Evolutionary conservation across 331 rosid genomes (phyloP).

Genomic region (Arachis monticola): DNA sequence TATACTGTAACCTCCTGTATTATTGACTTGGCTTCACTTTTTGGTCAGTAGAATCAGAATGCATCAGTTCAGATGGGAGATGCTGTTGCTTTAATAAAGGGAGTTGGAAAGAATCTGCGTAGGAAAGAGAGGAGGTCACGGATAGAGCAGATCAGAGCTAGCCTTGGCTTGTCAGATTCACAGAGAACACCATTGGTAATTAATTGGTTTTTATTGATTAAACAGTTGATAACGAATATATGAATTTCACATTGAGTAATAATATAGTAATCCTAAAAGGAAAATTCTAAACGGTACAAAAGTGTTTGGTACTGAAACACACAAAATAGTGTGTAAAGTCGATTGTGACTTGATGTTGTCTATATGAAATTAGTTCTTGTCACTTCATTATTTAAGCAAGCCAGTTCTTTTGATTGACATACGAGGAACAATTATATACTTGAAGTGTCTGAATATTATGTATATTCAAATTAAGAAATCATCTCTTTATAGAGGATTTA

Average conservation of each 20-base stretch:
- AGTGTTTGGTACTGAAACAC: too few relatives aligned
- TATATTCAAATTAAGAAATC: too few relatives aligned
- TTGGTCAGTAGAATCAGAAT: constrained; percentile 44
- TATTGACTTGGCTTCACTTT: constrained; percentile 43
- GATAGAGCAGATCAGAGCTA: constrained; percentile 97
- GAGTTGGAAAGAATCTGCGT: constrained; percentile 74
- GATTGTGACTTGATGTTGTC: neutral
- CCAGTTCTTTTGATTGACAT: constrained; percentile 16
- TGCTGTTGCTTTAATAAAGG: constrained; percentile 92
- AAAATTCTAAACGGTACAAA: too few relatives aligned
- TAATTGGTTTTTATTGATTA: constrained; percentile 15
- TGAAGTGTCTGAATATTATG: too few relatives aligned
- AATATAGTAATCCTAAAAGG: too few relatives aligned
- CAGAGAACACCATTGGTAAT: constrained; percentile 93
- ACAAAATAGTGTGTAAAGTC: too few relatives aligned
- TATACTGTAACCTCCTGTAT: constrained; percentile 16
- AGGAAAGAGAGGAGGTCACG: constrained; percentile 95
- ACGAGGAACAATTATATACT: too few relatives aligned
- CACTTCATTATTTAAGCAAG: constrained; percentile 34
- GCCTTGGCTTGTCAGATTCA: constrained; percentile 97
- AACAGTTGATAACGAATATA: constrained; percentile 21
- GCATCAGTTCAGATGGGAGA: constrained; percentile 78
- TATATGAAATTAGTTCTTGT: constrained; percentile 29
- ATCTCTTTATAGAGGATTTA: too few relatives aligned
- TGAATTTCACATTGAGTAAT: constrained; percentile 11